Evolutionary conservation across 2,329 filamentous ascomycete genomes (phyloP).

Genomic region (Hyphodiscus sp.): DNA sequence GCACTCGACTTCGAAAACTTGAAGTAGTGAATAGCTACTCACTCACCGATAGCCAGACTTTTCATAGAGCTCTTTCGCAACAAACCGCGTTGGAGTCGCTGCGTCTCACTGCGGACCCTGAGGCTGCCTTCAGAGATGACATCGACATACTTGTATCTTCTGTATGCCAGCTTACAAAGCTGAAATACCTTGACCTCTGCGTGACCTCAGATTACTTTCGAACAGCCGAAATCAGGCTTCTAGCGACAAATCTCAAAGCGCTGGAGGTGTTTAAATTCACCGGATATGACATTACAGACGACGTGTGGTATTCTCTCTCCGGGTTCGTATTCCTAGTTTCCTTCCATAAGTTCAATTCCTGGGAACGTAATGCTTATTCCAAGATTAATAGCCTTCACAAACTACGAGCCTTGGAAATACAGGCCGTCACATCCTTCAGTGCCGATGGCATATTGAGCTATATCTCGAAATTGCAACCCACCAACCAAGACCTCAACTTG

Average conservation of each 20-base stretch:
- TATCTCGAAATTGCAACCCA: slow-evolving; percentile 32
- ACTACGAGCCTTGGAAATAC: slow-evolving; percentile 47
- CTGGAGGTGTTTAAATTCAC: slow-evolving; percentile 52
- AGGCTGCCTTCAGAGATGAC: slow-evolving; percentile 40
- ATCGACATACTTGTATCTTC: slow-evolving; percentile 43
- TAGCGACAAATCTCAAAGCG: slow-evolving; percentile 35
- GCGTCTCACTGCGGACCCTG: slow-evolving; percentile 39
- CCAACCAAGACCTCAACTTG: slow-evolving; percentile 29
- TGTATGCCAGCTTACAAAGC: slow-evolving; percentile 43
- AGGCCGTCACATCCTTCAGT: slow-evolving; percentile 49
- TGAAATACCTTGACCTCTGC: slow-evolving; percentile 47
- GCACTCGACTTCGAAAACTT: slow-evolving; percentile 41
- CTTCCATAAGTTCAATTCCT: not conserved
- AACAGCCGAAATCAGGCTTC: slow-evolving; percentile 40
- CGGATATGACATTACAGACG: slow-evolving; percentile 46
- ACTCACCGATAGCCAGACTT: slow-evolving; percentile 41
- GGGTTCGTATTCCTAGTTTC: slow-evolving; percentile 11
- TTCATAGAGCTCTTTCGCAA: slow-evolving; percentile 45
- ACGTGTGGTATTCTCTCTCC: slow-evolving; percentile 30
- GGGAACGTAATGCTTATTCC: not conserved
- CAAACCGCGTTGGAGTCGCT: slow-evolving; percentile 43
- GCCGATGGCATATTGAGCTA: slow-evolving; percentile 41
- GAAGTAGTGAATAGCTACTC: slow-evolving; percentile 41
- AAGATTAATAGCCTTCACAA: slow-evolving; percentile 20
- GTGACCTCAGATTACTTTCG: slow-evolving; percentile 45